Evolutionary conservation across 192 early-diverging fungal genomes (phyloP).

Genomic region (Haplosporangium gracile): DNA sequence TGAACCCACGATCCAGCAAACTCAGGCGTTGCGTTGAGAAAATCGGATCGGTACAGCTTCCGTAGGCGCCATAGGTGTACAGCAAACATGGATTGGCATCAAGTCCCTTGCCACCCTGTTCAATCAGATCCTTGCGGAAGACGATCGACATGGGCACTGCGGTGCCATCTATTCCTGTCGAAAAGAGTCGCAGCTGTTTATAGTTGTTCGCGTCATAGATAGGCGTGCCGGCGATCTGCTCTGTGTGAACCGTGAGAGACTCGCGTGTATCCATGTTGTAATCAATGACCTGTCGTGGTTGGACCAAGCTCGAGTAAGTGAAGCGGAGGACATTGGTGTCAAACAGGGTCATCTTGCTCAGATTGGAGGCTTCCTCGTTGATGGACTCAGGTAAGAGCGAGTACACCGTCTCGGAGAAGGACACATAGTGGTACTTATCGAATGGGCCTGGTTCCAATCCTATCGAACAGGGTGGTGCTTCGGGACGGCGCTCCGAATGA

Average conservation of each 20-base stretch:
- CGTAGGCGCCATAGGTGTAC: conserved; percentile 87
- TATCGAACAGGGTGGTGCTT: conserved; percentile 31
- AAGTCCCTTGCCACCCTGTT: conserved; percentile 28
- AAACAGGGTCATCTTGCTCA: conserved; percentile 60
- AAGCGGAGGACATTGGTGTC: conserved; percentile 61
- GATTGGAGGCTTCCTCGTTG: conserved; percentile 63
- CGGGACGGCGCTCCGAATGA: background rate
- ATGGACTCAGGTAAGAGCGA: conserved; percentile 64
- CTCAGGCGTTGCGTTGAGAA: conserved; percentile 81
- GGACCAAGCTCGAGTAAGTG: conserved; percentile 60
- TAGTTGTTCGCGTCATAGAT: conserved; percentile 60
- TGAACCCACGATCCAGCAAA: conserved; percentile 81
- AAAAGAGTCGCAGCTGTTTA: conserved; percentile 60
- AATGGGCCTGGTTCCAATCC: conserved; percentile 48
- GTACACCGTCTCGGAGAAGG: conserved; percentile 69
- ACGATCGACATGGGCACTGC: conserved; percentile 76
- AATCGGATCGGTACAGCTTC: conserved; percentile 77
- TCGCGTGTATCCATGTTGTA: conserved; percentile 69
- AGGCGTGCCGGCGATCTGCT: conserved; percentile 23
- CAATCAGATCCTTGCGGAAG: conserved; percentile 58
- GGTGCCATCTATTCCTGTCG: conserved; percentile 55
- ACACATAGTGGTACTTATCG: conserved; percentile 67
- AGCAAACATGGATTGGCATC: conserved; percentile 71
- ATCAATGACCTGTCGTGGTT: conserved; percentile 69
- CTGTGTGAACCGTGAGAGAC: conserved; percentile 51